Base-by-base conservation (phyloP, 2,329 filamentous ascomycete species). In the Fusarium kyushuense region DNA sequence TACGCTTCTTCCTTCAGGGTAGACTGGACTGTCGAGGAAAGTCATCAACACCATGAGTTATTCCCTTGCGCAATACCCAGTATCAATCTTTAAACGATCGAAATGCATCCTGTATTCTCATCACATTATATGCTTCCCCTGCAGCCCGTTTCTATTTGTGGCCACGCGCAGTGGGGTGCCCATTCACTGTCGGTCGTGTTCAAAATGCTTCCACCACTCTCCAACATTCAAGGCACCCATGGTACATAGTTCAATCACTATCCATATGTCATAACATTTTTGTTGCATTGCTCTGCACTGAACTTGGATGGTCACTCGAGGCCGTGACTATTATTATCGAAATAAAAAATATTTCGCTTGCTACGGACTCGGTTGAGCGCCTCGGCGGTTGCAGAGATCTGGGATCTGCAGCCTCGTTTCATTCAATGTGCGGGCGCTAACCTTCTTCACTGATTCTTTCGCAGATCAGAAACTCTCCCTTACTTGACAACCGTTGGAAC, bases 171-270 rank as follows among this genome's bases (percentile, higher is more conserved):
- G 48, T 47, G 41, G 46, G 29, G 29, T 27, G 1, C 32, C 33
- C 38, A 70, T 69, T 69, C 66, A 69, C 67, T 70, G 66, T 23
- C 40, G 25, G 46, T 51, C 58, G 19, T 29, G 23, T 46, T n/a
- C 12, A 54, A 35, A 35, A 38, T 33, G 30, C 42, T 57, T 53
- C 27, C 29, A 58, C 52, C 12, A 25, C n/a, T 58, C 25, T 46
- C 33, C 23, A 40, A 21, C 19, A 51, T 3, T 53, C 40, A n/a
- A n/a, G 45, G 29, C 6, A 59, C 12, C n/a, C 42, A 51, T 42
- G 45, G 5, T 41, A 13, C 42, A 7, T 12, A 36, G 30, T 57
- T 66, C 66, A 70, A 67, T 60, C 49, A 51, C 21, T 25, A 58
- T 59, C 38, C 38, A 49, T 62, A 53, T 69, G 36, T 69, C 52